A percentile compares a stretch with the other conserved stretches of the same genome.
Evolutionary conservation across 1,284 basidiomycete genomes (phyloP).

Genomic region (Ceratobasidium sp.): DNA sequence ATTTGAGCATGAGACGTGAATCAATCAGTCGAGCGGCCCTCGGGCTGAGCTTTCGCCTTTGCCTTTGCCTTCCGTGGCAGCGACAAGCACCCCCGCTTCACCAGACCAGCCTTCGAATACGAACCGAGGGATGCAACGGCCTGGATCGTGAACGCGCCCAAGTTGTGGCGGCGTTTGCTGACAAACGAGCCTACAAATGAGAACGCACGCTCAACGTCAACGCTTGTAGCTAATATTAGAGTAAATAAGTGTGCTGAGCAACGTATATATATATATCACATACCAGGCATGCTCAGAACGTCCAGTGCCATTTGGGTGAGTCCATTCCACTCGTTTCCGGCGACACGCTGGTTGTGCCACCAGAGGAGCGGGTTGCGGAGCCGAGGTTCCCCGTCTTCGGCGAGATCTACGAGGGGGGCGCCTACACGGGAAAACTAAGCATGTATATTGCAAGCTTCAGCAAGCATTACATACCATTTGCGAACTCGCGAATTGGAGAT

Average conservation of each 20-base stretch:
- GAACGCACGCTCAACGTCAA: neutral
- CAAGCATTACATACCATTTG: neutral
- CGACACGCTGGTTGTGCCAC: neutral
- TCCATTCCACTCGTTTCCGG: neutral
- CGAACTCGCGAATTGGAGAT: neutral
- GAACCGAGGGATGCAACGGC: neutral
- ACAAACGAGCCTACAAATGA: neutral
- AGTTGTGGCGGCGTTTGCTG: neutral
- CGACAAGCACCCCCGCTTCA: neutral
- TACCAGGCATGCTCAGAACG: neutral
- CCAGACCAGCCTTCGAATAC: neutral
- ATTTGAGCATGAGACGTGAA: too few species aligned
- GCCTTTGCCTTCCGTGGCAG: neutral
- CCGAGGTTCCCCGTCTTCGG: neutral
- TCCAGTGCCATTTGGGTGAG: neutral
- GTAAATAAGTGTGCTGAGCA: neutral
- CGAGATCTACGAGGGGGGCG: neutral
- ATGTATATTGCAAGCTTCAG: neutral
- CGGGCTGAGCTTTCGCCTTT: too few species aligned
- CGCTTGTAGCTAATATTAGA: constrained; percentile 1
- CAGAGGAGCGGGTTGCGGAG: neutral
- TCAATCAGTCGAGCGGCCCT: too few species aligned
- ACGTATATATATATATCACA: too few species aligned
- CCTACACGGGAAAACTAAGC: neutral
- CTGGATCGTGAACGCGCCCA: neutral